phyloP scores from a whole-genome alignment of 2,329 filamentous ascomycete genomes.

The Calonectria pseudoturangicola region DNA sequence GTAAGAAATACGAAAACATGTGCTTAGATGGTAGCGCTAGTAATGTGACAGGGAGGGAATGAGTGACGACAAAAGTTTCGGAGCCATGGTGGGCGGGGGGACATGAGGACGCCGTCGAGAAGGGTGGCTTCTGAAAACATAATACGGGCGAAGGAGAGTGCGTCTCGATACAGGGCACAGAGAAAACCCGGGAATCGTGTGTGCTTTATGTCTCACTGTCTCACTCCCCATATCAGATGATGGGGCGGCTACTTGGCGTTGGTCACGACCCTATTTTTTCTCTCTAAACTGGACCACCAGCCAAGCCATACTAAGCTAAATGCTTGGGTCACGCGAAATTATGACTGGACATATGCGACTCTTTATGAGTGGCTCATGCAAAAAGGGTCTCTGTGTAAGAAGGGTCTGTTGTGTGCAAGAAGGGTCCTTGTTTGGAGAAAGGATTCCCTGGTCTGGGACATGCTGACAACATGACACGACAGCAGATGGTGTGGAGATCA shows the following conservation, averaged over 20 bases:
- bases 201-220: constrained; percentile 23
- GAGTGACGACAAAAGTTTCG: background rate
- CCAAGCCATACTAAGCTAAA: background rate
- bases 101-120: background rate
- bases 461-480: background rate
- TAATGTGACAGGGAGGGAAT: background rate
- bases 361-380: constrained; percentile 17
- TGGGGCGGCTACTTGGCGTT: constrained; percentile 14
- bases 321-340: background rate
- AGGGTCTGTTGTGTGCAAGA: constrained; percentile 8
- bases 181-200: background rate
- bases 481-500: constrained; percentile 12
- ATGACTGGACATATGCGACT: background rate
- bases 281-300: background rate
- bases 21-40: background rate
- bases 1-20: no score
- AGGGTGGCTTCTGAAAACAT: background rate
- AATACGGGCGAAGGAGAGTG: background rate
- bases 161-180: background rate
- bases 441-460: constrained; percentile 13
- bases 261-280: constrained; percentile 4
- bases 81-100: background rate
- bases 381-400: constrained; percentile 8
- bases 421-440: constrained; percentile 1
- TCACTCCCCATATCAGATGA: constrained; percentile 12